Evolutionary conservation across 1,139 yeast species (phyloP).

Genomic region (Suhomyces bribrorum): DNA sequence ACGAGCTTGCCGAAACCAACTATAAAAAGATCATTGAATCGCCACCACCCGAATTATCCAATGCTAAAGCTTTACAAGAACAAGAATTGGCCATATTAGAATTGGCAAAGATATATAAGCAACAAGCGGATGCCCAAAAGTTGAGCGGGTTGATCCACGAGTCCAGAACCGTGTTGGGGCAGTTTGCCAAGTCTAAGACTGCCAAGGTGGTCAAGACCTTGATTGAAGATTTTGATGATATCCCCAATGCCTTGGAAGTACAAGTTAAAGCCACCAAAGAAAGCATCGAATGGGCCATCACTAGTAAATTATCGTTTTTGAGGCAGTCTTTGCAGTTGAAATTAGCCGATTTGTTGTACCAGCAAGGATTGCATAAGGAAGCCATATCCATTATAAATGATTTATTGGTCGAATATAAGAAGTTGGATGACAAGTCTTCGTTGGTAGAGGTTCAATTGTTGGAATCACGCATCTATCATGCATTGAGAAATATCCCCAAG

Average conservation of each 20-base stretch:
- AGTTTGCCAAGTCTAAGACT: constrained; percentile 90
- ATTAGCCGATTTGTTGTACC: constrained; percentile 72
- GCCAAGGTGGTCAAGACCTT: constrained; percentile 81
- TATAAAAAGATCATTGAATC: constrained; percentile 49
- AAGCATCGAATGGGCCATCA: constrained; percentile 84
- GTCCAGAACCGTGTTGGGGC: constrained; percentile 67
- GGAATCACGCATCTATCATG: constrained; percentile 88
- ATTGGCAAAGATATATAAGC: constrained; percentile 59
- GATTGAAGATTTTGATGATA: constrained; percentile 73
- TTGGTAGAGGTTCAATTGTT: constrained; percentile 93
- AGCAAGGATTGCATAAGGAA: constrained; percentile 64
- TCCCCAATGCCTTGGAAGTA: constrained; percentile 66
- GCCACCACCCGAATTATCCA: constrained; percentile 32
- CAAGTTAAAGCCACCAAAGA: constrained; percentile 78
- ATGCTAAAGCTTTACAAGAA: constrained; percentile 35
- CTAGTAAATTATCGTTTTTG: constrained; percentile 81
- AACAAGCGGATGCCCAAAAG: constrained; percentile 45
- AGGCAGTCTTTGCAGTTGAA: constrained; percentile 87
- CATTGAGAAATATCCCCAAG: constrained; percentile 89
- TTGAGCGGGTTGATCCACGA: constrained; percentile 65
- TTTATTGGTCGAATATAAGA: constrained; percentile 81
- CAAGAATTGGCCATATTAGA: constrained; percentile 68
- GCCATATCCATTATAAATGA: constrained; percentile 72
- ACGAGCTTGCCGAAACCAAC: constrained; percentile 55
- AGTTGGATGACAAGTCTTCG: constrained; percentile 92